These are phyloP conservation scores for Coniochaeta ligniaria DNA, from an alignment of 2,329 filamentous ascomycete genomes.

Conservation along the genomic window DNA sequence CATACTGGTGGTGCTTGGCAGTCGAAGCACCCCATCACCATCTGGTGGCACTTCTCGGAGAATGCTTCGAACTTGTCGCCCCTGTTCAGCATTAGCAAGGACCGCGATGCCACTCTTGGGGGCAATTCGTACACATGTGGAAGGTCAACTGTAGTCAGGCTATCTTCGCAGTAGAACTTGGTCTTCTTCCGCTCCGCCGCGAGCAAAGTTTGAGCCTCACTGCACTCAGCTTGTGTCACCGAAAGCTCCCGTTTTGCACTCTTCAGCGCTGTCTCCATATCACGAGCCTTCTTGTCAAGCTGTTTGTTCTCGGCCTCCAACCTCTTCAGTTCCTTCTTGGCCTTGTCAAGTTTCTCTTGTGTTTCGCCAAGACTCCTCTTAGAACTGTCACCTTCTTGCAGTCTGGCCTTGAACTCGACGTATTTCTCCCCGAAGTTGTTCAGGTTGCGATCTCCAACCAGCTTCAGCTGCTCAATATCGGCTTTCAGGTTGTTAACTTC, in stretches of 20 bases:
- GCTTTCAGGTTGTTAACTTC: background rate
- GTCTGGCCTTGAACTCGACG: background rate
- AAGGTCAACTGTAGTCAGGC: background rate
- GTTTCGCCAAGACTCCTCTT: background rate
- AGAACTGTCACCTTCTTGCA: background rate
- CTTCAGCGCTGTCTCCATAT: background rate
- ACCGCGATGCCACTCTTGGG: background rate
- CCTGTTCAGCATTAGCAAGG: background rate
- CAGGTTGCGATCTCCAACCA: background rate
- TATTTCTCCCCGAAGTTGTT: background rate
- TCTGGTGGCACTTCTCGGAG: background rate
- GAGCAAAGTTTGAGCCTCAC: background rate
- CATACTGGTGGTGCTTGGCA: background rate
- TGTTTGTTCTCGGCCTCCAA: background rate
- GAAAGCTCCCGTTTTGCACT: background rate
- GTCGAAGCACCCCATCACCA: background rate
- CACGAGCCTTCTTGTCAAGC: background rate
- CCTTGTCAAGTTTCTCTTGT: background rate
- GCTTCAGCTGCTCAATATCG: background rate
- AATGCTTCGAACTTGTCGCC: background rate
- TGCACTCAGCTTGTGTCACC: background rate
- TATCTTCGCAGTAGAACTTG: background rate
- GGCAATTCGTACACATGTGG: background rate
- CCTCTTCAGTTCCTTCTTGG: background rate
- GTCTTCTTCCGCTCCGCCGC: background rate